phyloP scores from a whole-genome alignment of 2,329 filamentous ascomycete species.

The Chaetomiaceae sp. region DNA sequence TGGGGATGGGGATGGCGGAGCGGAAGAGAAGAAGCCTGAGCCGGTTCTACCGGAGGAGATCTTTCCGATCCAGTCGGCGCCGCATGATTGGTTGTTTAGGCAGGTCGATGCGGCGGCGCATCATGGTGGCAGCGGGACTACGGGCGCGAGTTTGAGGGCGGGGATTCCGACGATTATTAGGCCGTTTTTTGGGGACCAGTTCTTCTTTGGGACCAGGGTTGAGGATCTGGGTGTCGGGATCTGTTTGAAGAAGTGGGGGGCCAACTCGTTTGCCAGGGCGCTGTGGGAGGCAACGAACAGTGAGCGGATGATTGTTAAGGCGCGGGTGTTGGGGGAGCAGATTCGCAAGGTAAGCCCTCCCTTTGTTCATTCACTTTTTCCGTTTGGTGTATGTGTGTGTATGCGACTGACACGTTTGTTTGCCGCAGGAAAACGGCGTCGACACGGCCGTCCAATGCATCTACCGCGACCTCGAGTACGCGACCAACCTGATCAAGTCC shows the following conservation, averaged over 20 bases:
- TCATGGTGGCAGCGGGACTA: conserved; percentile 92
- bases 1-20: not conserved
- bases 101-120: conserved; percentile 94
- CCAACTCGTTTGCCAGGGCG: conserved; percentile 77
- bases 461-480: conserved; percentile 93
- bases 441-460: conserved; percentile 84
- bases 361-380: not conserved
- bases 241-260: conserved; percentile 82
- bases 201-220: conserved; percentile 85
- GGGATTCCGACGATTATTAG: conserved; percentile 92
- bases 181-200: conserved; percentile 97
- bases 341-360: conserved; percentile 68
- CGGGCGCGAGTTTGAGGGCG: conserved; percentile 83
- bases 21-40: conserved; percentile 51
- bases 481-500: conserved; percentile 72
- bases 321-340: conserved; percentile 72
- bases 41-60: conserved; percentile 75
- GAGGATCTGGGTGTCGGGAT: conserved; percentile 93
- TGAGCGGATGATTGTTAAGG: conserved; percentile 86
- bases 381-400: not conserved
- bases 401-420: not conserved
- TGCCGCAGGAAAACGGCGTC: conserved; percentile 76
- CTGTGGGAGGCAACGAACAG: conserved; percentile 89
- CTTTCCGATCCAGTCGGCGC: conserved; percentile 80
- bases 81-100: conserved; percentile 93